Conservation (phyloP, 2,329 filamentous ascomycete genomes). For the Cytospora paraplurivora region DNA sequence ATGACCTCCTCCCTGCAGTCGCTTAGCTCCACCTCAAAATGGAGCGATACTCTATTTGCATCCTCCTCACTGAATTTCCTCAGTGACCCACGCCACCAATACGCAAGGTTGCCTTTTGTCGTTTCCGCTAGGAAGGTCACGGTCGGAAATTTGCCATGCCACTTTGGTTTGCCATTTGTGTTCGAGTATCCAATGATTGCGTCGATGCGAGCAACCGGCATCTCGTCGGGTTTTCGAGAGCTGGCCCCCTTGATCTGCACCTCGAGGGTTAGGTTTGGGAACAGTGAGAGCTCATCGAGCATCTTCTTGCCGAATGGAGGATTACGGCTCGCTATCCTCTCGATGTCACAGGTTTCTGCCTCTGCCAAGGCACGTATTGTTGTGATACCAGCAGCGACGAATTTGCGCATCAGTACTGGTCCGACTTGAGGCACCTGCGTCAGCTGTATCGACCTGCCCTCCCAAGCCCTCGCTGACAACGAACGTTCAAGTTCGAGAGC, state of each 20-base stretch:
- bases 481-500: slow-evolving; percentile 79
- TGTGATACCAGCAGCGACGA: slow-evolving; percentile 70
- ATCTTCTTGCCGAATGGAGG: slow-evolving; percentile 79
- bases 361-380: slow-evolving; percentile 70
- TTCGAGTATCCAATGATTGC: slow-evolving; percentile 74
- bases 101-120: slow-evolving; percentile 66
- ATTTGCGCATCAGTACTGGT: slow-evolving; percentile 70
- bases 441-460: slow-evolving; percentile 77
- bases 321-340: slow-evolving; percentile 74
- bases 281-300: slow-evolving; percentile 64
- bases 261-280: slow-evolving; percentile 61
- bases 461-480: slow-evolving; percentile 76
- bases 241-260: slow-evolving; percentile 20
- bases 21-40: slow-evolving; percentile 59
- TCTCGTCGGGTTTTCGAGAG: neutral
- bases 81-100: slow-evolving; percentile 68
- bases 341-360: slow-evolving; percentile 71
- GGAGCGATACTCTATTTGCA: slow-evolving; percentile 55
- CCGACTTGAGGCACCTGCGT: slow-evolving; percentile 83
- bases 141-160: slow-evolving; percentile 65
- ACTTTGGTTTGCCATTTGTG: slow-evolving; percentile 58
- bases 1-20: slow-evolving; percentile 59
- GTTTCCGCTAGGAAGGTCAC: slow-evolving; percentile 75
- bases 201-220: slow-evolving; percentile 60
- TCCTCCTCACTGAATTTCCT: slow-evolving; percentile 60